Base-by-base conservation (phyloP, 1,139 yeast genomes). In the Nakaseomyces kungkrabaensis region DNA sequence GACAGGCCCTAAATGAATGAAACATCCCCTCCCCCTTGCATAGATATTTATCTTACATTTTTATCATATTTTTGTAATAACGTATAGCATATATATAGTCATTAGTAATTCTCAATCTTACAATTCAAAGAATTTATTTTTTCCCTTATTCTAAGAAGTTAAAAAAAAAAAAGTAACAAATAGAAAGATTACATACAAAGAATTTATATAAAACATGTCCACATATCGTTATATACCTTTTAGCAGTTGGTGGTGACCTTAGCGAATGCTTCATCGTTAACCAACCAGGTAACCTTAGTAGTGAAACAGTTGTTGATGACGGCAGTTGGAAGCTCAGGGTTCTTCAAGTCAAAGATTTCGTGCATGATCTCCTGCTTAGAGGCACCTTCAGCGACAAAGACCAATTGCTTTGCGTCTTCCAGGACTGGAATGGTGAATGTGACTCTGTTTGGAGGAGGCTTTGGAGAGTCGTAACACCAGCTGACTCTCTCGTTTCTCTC, bases 371-470 rank as follows among this genome's bases (percentile, higher is more conserved):
- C 74, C n/a, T 88, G 86, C 69, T 89, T 89, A 37, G 86, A 85
- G 17, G 82, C 82, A 51, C 97, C 96, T 66, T 87, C 92, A 17
- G 96, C 96, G 46, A 88, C 92, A 69, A 88, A 89, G 1, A 88
- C 84, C 59, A 89, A 78, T 45, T 59, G 54, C 57, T 55, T 56
- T 8, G 97, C 81, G 64, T 86, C 92, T 59, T 86, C 79, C 57
- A 94, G 80, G 29, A 90, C 97, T 5, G 97, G 97, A 51, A 94
- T 81, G 1, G 97, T 87, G 55, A 94, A 75, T 2, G 98, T 89
- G 61, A 94, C 86, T 72, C 99, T 82, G 61, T 86, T 81, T 55
- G 81, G 71, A 11, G 97, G 97, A 2, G 96, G 95, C 58, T 83
- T 80, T 49, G 99, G 98, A n/a, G 97, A 95, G 56, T 89, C 87